Conservation (phyloP, 73 alveolate species). For the Stentor roeselii region DNA sequence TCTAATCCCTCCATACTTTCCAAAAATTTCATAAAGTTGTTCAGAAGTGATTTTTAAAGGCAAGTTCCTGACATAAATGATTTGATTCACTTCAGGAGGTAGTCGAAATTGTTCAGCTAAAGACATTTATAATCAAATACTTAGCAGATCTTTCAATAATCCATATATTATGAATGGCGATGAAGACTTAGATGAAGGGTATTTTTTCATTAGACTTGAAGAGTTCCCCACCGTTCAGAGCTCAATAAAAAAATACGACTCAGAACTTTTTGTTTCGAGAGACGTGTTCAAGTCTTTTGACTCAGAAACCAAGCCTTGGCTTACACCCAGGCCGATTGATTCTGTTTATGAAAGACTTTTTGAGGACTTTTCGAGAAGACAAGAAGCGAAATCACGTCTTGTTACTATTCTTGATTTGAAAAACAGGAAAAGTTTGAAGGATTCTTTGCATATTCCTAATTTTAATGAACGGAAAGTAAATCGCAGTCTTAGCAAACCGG, state of each 20-base stretch:
- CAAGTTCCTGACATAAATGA: constrained; percentile 85
- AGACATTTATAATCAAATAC: neutral
- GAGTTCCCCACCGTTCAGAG: neutral
- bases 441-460: neutral
- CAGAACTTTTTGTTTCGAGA: neutral
- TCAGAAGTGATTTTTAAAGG: constrained; percentile 97
- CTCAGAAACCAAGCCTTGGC: neutral
- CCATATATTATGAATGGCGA: neutral
- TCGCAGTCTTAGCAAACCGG: neutral
- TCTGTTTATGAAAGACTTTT: neutral
- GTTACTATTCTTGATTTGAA: neutral
- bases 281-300: neutral
- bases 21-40: constrained; percentile 97
- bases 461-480: no score
- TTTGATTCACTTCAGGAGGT: constrained; percentile 90
- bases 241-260: neutral
- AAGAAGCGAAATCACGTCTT: neutral
- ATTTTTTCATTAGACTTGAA: neutral
- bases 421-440: neutral
- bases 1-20: constrained; percentile 96
- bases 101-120: constrained; percentile 57
- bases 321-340: neutral
- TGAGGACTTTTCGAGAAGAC: neutral
- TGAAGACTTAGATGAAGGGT: neutral
- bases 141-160: no score